phyloP scores from a whole-genome alignment of 257 asterid genomes.

The Pogostemon cablin region DNA sequence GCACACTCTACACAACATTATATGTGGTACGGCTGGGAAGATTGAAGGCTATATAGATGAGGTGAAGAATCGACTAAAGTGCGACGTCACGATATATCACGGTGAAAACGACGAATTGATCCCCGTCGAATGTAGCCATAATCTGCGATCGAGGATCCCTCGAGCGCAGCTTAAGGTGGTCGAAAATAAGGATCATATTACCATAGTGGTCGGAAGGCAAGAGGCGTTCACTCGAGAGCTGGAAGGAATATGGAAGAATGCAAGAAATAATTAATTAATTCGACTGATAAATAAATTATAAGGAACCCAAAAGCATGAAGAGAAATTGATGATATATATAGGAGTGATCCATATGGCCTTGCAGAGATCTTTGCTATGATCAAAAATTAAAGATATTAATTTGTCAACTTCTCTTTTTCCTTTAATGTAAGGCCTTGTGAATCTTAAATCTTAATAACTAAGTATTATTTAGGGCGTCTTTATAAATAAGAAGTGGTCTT shows the following conservation, averaged over 20 bases:
- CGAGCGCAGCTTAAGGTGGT: slow-evolving; percentile 74
- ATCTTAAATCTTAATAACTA: too few relatives aligned
- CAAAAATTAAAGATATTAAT: too few relatives aligned
- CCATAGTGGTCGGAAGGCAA: slow-evolving; percentile 94
- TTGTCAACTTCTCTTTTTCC: too few relatives aligned
- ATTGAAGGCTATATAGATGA: slow-evolving; percentile 74
- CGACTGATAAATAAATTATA: neutral
- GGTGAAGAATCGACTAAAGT: slow-evolving; percentile 52
- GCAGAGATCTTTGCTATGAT: too few relatives aligned
- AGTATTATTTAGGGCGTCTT: too few relatives aligned
- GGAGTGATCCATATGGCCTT: too few relatives aligned
- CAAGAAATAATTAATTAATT: slow-evolving; percentile 18
- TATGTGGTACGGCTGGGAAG: slow-evolving; percentile 84
- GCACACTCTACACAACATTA: slow-evolving; percentile 96
- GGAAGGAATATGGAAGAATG: slow-evolving; percentile 75
- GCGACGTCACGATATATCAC: slow-evolving; percentile 66
- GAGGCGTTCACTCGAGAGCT: slow-evolving; percentile 82
- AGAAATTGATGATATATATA: neutral
- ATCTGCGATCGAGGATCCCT: slow-evolving; percentile 64
- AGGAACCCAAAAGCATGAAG: neutral
- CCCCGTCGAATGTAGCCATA: slow-evolving; percentile 89
- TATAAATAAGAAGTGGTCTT: too few relatives aligned
- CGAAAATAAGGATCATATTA: slow-evolving; percentile 78
- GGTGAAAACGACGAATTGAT: slow-evolving; percentile 81
- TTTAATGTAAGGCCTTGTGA: too few relatives aligned